Evolutionary conservation across 352 stramenopile species (phyloP), one percentile per base, ranked within the genome.

Genomic region (Pilasporangium apinafurcum): DNA sequence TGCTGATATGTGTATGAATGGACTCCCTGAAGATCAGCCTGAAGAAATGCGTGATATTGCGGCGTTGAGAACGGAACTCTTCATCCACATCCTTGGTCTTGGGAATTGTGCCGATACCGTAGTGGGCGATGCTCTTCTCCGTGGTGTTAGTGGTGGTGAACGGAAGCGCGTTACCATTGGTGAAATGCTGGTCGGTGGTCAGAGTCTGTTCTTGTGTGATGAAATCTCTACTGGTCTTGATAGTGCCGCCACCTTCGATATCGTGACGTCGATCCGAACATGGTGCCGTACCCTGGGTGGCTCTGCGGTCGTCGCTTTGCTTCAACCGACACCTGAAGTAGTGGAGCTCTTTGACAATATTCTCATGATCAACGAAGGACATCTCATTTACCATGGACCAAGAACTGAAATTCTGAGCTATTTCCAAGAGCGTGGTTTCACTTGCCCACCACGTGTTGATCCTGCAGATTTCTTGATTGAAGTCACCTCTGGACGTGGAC

Each of bases 321-420:
- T 68, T 20, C 66, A 79, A 35, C 66, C 66, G 3, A 68, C 74
- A 10, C 93, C 95, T 0, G 95, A 98, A 62, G 92, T 96, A 1
- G 89, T 97, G 12, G 83, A 88, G 35, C 61, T 96, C 22, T 98
- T 99, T 57, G 96, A 99, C 58, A 78, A 98, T 46, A 75, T 98
- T 10, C 67, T 98, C 22, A 73, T 99, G 51, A 48, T 99, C 21
- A 87, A 95, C 52, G 78, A 96, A 47, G 95, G 96, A 5, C 66
- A 86, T 38, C 55, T 98, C 38, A 78, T 98, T 16, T 99, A 97
- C 59, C 88, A 96, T 35, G 95, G 94, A 8, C 84, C 79, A 1
- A 44, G 75, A 9, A 74, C 54, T 2, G 65, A 85, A 37, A 83
- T 84, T 27, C 18, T 84, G 28, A 57, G 57, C 21, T 97, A 98